phyloP scores from a whole-genome alignment of 768 basidiomycete genomes.

The Boletus reticuloceps region DNA sequence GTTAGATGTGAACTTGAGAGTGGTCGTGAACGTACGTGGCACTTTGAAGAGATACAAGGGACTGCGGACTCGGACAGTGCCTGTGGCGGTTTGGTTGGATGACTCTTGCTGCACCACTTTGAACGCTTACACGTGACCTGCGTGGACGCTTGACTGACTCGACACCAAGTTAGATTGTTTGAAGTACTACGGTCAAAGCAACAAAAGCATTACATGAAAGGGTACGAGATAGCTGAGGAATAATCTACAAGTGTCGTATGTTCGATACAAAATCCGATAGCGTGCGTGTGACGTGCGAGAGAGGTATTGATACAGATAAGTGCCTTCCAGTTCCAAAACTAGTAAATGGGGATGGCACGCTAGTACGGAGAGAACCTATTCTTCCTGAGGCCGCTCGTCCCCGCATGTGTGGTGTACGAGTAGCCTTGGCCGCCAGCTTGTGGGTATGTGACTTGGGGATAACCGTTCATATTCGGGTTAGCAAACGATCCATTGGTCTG shows the following conservation, averaged over 20 bases:
- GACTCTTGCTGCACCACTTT: background rate
- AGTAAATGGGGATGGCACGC: too few relatives aligned
- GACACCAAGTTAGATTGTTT: background rate
- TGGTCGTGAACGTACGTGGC: background rate
- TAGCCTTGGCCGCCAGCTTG: background rate
- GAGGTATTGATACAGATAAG: background rate
- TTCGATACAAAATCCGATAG: too few relatives aligned
- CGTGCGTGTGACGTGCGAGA: background rate
- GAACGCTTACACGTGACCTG: slow-evolving; percentile 17
- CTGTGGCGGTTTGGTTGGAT: too few relatives aligned
- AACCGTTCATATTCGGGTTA: background rate
- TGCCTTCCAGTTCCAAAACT: too few relatives aligned
- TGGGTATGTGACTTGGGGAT: background rate
- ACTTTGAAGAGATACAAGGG: background rate
- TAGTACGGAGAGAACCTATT: too few relatives aligned
- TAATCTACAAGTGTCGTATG: too few relatives aligned
- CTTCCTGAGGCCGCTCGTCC: background rate
- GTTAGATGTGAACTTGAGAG: background rate
- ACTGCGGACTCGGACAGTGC: background rate
- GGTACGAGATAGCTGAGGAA: background rate
- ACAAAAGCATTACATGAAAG: too few relatives aligned
- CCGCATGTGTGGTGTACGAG: background rate
- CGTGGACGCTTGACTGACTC: background rate
- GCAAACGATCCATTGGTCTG: background rate
- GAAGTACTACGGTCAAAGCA: too few relatives aligned